phyloP scores from a whole-genome alignment of 257 asterid genomes.

The Lycium barbarum region DNA sequence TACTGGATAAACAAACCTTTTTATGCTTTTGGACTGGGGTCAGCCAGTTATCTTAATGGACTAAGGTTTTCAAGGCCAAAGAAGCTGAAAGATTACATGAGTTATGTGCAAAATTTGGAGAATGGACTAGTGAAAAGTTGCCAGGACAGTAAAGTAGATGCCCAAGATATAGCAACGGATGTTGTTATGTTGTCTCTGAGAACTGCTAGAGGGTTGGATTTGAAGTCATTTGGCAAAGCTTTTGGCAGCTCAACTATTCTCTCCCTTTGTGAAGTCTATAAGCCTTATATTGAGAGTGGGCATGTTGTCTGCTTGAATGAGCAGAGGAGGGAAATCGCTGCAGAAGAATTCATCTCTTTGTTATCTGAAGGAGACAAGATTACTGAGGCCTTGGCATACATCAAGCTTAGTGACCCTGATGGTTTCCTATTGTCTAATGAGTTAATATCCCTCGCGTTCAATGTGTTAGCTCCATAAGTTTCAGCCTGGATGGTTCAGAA shows the following conservation, averaged over 20 bases:
- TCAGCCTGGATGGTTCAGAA: not conserved
- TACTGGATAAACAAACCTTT: conserved; percentile 86
- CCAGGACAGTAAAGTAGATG: conserved; percentile 41
- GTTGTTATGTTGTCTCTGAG: conserved; percentile 86
- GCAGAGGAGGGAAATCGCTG: conserved; percentile 48
- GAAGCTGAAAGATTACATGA: conserved; percentile 68
- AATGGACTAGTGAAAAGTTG: conserved; percentile 35
- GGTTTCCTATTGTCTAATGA: conserved; percentile 91
- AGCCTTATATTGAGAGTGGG: conserved; percentile 66
- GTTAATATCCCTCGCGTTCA: conserved; percentile 84
- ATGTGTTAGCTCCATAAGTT: conserved; percentile 54
- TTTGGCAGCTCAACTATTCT: conserved; percentile 60
- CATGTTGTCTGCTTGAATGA: conserved; percentile 67
- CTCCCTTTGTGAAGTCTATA: conserved; percentile 68
- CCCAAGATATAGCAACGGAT: conserved; percentile 76
- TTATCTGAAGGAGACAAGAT: conserved; percentile 36
- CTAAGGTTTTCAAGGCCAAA: conserved; percentile 86
- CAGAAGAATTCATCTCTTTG: conserved; percentile 49
- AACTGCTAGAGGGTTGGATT: conserved; percentile 80
- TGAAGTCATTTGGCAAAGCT: conserved; percentile 62
- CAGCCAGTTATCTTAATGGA: conserved; percentile 79
- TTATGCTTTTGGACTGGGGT: conserved; percentile 89
- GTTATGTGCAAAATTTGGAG: conserved; percentile 72
- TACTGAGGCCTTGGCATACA: conserved; percentile 50
- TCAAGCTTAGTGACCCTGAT: conserved; percentile 87